A percentile compares a stretch with the other conserved stretches of the same genome.
These are phyloP conservation scores for Filobasidium wieringae DNA, from an alignment of 768 basidiomycete species.

Conservation along the genomic window DNA sequence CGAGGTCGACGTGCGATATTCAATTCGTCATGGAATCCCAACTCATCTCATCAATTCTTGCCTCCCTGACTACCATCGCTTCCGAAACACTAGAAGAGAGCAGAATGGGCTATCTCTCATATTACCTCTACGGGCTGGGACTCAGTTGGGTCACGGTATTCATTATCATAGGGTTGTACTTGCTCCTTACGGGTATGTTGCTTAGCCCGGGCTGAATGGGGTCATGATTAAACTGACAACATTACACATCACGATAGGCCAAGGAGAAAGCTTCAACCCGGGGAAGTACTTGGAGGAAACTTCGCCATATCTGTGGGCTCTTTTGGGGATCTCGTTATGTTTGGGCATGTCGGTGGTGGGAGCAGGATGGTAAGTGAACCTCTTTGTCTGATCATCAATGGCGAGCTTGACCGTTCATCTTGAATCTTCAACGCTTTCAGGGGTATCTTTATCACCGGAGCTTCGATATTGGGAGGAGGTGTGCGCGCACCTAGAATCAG, in stretches of 20 bases:
- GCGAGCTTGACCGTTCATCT: not conserved
- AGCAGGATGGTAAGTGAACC: conserved; percentile 69
- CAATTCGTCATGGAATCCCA: no score
- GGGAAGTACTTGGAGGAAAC: conserved; percentile 88
- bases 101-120: conserved; percentile 35
- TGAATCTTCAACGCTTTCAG: conserved; percentile 41
- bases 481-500: conserved; percentile 84
- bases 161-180: conserved; percentile 62
- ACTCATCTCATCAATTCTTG: not conserved
- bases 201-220: no score
- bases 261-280: conserved; percentile 56
- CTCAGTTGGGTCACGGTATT: conserved; percentile 22
- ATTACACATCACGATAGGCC: conserved; percentile 4
- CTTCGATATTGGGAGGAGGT: conserved; percentile 93
- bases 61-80: not conserved
- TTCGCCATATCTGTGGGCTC: conserved; percentile 84
- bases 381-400: not conserved
- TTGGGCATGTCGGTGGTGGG: conserved; percentile 88
- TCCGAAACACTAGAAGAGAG: not conserved
- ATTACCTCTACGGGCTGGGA: conserved; percentile 18
- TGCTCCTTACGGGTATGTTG: conserved; percentile 71
- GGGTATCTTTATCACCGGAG: conserved; percentile 94
- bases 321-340: conserved; percentile 80
- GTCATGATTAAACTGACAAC: no score
- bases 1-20: no score